Evolutionary conservation across 2,329 filamentous ascomycete genomes (phyloP).

Genomic region (Gaeumannomyces tritici): DNA sequence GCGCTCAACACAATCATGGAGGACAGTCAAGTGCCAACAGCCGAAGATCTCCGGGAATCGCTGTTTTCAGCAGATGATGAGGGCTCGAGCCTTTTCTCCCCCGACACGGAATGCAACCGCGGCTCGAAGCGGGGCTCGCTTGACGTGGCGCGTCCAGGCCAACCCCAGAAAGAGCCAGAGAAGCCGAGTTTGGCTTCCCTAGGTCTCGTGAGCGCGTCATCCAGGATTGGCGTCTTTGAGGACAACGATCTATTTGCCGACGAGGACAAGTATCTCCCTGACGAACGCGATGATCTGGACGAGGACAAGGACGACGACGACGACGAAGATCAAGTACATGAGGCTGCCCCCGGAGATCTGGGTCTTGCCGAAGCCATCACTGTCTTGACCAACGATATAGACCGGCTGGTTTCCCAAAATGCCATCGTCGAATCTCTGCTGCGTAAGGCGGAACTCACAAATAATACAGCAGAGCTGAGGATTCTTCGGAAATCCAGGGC

Average conservation of each 20-base stretch:
- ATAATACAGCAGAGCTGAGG: constrained; percentile 86
- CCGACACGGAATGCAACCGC: constrained; percentile 2
- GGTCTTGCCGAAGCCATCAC: constrained; percentile 90
- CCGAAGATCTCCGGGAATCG: constrained; percentile 55
- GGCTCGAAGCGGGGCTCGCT: constrained; percentile 17
- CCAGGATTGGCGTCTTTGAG: constrained; percentile 83
- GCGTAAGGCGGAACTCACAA: constrained; percentile 90
- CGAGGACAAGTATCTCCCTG: constrained; percentile 74
- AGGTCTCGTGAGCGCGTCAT: constrained; percentile 79
- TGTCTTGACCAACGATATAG: constrained; percentile 79
- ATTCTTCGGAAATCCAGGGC: constrained; percentile 91
- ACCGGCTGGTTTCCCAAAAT: constrained; percentile 78
- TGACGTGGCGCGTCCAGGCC: constrained; percentile 21
- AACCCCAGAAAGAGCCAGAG: constrained; percentile 29
- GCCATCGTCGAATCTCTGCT: constrained; percentile 85
- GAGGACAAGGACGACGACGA: constrained; percentile 46
- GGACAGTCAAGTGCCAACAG: constrained; percentile 55
- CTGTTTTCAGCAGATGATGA: constrained; percentile 49
- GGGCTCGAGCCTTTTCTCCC: constrained; percentile 36
- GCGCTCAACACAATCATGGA: constrained; percentile 90
- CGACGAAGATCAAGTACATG: constrained; percentile 75
- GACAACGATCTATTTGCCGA: constrained; percentile 91
- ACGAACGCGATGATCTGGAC: constrained; percentile 70
- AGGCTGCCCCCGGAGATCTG: constrained; percentile 89
- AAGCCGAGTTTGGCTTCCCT: constrained; percentile 87